A percentile compares a stretch with the other conserved stretches of the same genome.
Evolutionary conservation across 2,329 filamentous ascomycete species (phyloP).

Genomic region (Hymenotorrendiella dingleyae): DNA sequence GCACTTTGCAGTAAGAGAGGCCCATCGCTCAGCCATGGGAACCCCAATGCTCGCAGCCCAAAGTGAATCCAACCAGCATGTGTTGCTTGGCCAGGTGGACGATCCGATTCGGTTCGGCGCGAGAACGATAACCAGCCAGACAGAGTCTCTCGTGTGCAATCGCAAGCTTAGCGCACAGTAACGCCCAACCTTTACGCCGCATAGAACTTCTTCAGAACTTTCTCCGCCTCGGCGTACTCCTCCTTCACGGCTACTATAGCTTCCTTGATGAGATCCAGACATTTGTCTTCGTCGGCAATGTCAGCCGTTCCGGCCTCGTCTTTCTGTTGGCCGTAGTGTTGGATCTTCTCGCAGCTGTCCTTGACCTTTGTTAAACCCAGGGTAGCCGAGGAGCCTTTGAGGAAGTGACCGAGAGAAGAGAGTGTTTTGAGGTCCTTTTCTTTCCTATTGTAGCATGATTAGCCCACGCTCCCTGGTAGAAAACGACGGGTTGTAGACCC

Average conservation of each 20-base stretch:
- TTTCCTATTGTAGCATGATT: slow-evolving; percentile 47
- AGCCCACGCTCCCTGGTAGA: too few relatives aligned
- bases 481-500: too few relatives aligned
- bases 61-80: too few relatives aligned
- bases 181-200: too few relatives aligned
- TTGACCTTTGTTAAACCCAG: slow-evolving; percentile 86
- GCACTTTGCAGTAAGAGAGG: too few relatives aligned
- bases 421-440: slow-evolving; percentile 65
- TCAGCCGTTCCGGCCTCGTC: slow-evolving; percentile 66
- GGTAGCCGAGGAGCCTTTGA: slow-evolving; percentile 95
- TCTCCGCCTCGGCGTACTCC: slow-evolving; percentile 71
- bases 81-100: too few relatives aligned
- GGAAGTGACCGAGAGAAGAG: slow-evolving; percentile 84
- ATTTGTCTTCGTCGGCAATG: slow-evolving; percentile 61
- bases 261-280: slow-evolving; percentile 62
- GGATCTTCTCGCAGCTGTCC: slow-evolving; percentile 93
- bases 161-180: too few relatives aligned
- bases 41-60: too few relatives aligned
- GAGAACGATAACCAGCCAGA: too few relatives aligned
- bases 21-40: too few relatives aligned
- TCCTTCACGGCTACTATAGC: slow-evolving; percentile 66
- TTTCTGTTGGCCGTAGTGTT: slow-evolving; percentile 80
- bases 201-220: slow-evolving; percentile 50
- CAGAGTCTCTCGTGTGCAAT: too few relatives aligned
- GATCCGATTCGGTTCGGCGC: too few relatives aligned